These are phyloP conservation scores for Fusarium phyllophilum DNA, from an alignment of 2,329 filamentous ascomycete species.

Conservation along the genomic window DNA sequence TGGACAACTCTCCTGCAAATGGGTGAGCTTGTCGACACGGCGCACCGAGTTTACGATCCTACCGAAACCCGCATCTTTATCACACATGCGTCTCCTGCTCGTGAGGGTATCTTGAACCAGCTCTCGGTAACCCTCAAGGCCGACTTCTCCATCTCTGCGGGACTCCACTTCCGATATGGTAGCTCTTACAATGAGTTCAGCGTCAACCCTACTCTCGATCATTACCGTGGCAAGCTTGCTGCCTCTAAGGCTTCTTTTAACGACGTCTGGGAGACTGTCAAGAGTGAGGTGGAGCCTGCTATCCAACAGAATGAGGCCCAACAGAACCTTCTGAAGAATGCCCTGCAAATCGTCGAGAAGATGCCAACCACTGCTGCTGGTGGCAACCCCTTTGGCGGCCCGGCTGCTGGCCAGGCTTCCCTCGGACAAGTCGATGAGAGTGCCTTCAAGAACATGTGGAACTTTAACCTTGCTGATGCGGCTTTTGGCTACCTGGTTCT, in stretches of 20 bases:
- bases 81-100: conserved; percentile 94
- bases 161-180: conserved; percentile 97
- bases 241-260: conserved; percentile 99
- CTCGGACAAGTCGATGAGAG: conserved; percentile 96
- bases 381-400: conserved; percentile 95
- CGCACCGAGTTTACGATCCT: conserved; percentile 97
- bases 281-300: conserved; percentile 92
- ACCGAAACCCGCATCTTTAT: conserved; percentile 97
- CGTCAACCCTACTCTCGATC: conserved; percentile 96
- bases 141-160: conserved; percentile 97
- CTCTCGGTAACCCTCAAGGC: conserved; percentile 97
- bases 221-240: conserved; percentile 97
- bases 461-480: conserved; percentile 97
- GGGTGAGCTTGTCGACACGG: conserved; percentile 97
- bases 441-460: conserved; percentile 99
- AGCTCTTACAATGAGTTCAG: conserved; percentile 99
- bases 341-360: conserved; percentile 93
- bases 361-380: conserved; percentile 96
- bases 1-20: conserved; percentile 99
- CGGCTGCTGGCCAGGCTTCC: conserved; percentile 74
- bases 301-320: conserved; percentile 94
- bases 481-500: conserved; percentile 96
- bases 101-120: conserved; percentile 96
- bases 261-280: conserved; percentile 99
- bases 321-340: conserved; percentile 90